Percentiles rank a stretch among this genome's conserved stretches.
phyloP scores from a whole-genome alignment of 208 protist genomes.

The Entamoeba dispar region DNA sequence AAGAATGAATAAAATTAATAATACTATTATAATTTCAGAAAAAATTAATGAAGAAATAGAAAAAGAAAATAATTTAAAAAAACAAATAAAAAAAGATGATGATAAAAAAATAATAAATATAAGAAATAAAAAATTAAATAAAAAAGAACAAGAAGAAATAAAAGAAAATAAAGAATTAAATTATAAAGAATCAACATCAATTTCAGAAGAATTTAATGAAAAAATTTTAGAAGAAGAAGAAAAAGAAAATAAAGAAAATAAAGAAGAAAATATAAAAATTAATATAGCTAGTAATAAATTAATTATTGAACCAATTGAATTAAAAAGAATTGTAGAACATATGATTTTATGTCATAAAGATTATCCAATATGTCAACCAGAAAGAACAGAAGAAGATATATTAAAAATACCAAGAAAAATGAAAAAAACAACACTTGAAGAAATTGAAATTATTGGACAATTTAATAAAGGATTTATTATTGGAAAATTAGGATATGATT shows the following conservation, averaged over 20 bases:
- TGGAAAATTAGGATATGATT: constrained; percentile 42
- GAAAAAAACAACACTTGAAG: constrained; percentile 51
- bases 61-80: neutral
- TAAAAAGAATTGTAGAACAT: neutral
- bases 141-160: neutral
- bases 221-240: neutral
- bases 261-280: too few species aligned
- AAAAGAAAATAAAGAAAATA: neutral
- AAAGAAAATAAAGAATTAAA: neutral
- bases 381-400: neutral
- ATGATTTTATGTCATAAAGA: neutral
- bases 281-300: neutral
- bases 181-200: neutral
- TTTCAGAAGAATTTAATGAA: neutral
- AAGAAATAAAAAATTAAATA: neutral
- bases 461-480: constrained; percentile 76
- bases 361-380: neutral
- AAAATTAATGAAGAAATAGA: neutral
- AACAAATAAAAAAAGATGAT: neutral
- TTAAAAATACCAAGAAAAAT: neutral
- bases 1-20: too few species aligned
- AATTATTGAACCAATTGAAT: neutral
- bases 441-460: constrained; percentile 63
- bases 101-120: neutral
- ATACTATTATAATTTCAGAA: neutral